A percentile compares a stretch with the other conserved stretches of the same genome.
These are phyloP conservation scores for Ceratobasidium sp. DNA, from an alignment of 1,284 basidiomycete species.

Conservation along the genomic window DNA sequence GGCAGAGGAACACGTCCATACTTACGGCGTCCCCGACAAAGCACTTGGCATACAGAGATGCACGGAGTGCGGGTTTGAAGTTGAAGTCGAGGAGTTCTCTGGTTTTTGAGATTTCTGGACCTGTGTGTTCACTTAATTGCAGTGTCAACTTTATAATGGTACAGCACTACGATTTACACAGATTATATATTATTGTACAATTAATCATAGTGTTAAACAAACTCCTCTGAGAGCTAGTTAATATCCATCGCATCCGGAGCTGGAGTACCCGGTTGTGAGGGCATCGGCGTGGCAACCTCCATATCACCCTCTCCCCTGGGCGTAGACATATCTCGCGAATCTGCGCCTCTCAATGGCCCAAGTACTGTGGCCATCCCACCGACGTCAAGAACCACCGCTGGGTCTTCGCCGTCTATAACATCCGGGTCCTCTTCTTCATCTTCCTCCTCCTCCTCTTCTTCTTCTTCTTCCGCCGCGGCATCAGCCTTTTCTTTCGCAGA, in stretches of 20 bases:
- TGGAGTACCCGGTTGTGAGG: constrained; percentile 40
- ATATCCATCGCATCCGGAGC: constrained; percentile 42
- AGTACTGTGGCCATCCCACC: constrained; percentile 28
- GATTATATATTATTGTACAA: constrained; percentile 27
- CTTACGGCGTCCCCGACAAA: constrained; percentile 73
- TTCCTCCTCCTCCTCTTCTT: constrained; percentile 39
- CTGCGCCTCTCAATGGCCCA: constrained; percentile 8
- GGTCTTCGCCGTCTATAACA: constrained; percentile 33
- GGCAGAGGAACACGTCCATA: constrained; percentile 89
- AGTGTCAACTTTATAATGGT: not conserved
- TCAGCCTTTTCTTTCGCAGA: constrained; percentile 42
- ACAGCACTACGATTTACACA: not conserved
- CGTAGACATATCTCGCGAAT: constrained; percentile 42
- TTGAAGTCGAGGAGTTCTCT: constrained; percentile 86
- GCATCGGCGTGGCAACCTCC: constrained; percentile 38
- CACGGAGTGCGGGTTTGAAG: constrained; percentile 86
- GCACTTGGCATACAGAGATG: constrained; percentile 78
- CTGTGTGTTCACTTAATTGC: not conserved
- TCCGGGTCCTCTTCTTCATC: constrained; percentile 38
- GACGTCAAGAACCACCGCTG: constrained; percentile 27
- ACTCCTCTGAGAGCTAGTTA: not conserved
- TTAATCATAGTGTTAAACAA: not conserved
- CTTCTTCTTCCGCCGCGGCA: constrained; percentile 9
- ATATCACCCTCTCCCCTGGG: constrained; percentile 31
- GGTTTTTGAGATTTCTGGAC: not conserved